Percentiles rank a stretch among this genome's conserved stretches.
Evolutionary conservation across 345 rosid genomes (phyloP).

Genomic region (Salix koriyanagi): DNA sequence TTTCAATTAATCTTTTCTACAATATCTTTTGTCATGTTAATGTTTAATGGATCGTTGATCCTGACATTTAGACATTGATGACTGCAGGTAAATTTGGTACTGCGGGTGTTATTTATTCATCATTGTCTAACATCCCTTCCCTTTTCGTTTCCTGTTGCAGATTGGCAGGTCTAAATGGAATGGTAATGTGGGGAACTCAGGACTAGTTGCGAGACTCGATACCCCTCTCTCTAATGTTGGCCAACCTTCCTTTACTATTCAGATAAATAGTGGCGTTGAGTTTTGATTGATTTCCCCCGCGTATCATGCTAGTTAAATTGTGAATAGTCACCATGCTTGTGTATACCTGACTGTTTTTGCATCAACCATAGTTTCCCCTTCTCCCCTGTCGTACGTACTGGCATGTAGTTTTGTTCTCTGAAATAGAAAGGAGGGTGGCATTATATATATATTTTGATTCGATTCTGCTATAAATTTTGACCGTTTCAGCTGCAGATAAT

Average conservation of each 20-base stretch:
- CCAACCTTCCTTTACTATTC: conserved; percentile 68
- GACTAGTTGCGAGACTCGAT: conserved; percentile 71
- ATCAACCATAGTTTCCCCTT: neutral
- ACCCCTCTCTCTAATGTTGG: conserved; percentile 58
- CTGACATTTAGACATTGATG: neutral
- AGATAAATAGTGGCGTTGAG: conserved; percentile 74
- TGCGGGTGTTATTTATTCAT: neutral
- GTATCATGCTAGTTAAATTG: conserved; percentile 19
- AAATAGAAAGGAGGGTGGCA: too few species aligned
- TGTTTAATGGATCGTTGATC: neutral
- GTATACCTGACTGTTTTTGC: neutral
- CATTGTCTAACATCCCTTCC: neutral
- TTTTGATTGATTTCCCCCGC: conserved; percentile 40
- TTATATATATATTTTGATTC: neutral
- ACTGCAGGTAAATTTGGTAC: too few species aligned
- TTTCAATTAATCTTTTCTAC: too few species aligned
- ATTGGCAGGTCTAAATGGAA: conserved; percentile 93
- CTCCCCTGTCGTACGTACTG: neutral
- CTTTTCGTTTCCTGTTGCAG: conserved; percentile 35
- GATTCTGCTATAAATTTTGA: neutral
- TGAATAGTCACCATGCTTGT: conserved; percentile 21
- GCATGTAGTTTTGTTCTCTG: neutral
- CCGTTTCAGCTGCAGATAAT: neutral
- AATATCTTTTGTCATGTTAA: too few species aligned
- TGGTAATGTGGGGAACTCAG: conserved; percentile 75